phyloP scores from a whole-genome alignment of 805 yeast species.

The Alloascoidea hylecoeti region DNA sequence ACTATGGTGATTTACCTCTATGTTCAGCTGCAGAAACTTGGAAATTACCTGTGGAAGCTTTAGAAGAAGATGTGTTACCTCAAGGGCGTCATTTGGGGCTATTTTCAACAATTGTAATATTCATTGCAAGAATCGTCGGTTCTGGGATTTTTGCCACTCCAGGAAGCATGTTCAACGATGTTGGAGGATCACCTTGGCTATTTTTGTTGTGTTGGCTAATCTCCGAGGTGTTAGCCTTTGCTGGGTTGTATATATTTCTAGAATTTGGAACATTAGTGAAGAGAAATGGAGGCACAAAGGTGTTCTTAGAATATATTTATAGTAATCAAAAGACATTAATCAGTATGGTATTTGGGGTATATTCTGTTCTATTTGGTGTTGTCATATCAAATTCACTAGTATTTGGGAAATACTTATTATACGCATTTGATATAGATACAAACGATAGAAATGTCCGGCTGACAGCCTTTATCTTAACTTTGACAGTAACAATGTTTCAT shows the following conservation, averaged over 20 bases:
- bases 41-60: background rate
- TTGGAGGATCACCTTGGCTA: conserved; percentile 51
- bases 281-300: conserved; percentile 64
- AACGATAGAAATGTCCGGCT: conserved; percentile 14
- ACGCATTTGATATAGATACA: conserved; percentile 26
- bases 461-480: conserved; percentile 21
- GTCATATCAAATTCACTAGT: conserved; percentile 40
- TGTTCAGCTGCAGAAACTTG: no score
- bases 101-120: conserved; percentile 48
- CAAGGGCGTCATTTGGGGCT: conserved; percentile 67
- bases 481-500: conserved; percentile 28
- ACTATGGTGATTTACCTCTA: no score
- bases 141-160: conserved; percentile 71
- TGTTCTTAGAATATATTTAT: conserved; percentile 55
- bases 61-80: conserved; percentile 28
- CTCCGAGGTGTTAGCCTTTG: conserved; percentile 47
- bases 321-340: conserved; percentile 42
- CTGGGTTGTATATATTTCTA: conserved; percentile 52
- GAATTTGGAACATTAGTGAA: conserved; percentile 64
- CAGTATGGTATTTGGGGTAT: conserved; percentile 33
- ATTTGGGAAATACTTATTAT: conserved; percentile 45
- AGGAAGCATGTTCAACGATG: conserved; percentile 47
- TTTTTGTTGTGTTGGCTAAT: conserved; percentile 51
- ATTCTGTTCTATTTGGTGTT: conserved; percentile 39
- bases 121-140: conserved; percentile 59